Evolutionary conservation across 139 green algal genomes (phyloP).

Genomic region (Zygnema circumcarinatum): DNA sequence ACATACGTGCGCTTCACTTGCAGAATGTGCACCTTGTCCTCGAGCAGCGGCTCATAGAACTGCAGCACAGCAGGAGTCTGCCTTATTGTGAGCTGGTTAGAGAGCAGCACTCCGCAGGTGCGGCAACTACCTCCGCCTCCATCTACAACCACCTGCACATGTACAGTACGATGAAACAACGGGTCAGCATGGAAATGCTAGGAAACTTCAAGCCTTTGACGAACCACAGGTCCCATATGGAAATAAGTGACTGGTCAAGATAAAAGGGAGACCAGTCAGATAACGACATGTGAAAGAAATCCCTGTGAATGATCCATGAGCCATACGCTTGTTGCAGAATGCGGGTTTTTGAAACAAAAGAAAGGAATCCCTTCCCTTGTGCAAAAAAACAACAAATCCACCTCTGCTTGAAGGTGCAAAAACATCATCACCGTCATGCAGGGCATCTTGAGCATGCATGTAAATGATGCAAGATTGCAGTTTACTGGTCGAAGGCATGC

Average conservation of each 20-base stretch:
- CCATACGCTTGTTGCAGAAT: no score
- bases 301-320: no score
- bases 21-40: constrained; percentile 20
- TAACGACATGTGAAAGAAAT: not conserved
- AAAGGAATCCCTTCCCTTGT: no score
- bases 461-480: no score
- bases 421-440: no score
- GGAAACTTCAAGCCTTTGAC: not conserved
- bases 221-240: not conserved
- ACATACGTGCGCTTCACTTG: constrained; percentile 30
- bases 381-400: no score
- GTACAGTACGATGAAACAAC: constrained; percentile 3
- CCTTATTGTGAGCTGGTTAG: constrained; percentile 43
- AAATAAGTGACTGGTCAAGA: not conserved
- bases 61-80: constrained; percentile 25
- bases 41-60: constrained; percentile 44
- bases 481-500: no score
- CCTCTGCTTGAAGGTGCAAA: no score
- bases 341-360: no score
- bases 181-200: not conserved
- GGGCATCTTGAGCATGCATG: no score
- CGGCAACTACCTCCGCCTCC: constrained; percentile 39
- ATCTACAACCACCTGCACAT: constrained; percentile 39
- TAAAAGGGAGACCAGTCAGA: not conserved
- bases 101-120: constrained; percentile 48